A percentile compares a stretch with the other conserved stretches of the same genome.
Conservation (phyloP, 495 filamentous ascomycete species). For the Neurospora tetraspora region DNA sequence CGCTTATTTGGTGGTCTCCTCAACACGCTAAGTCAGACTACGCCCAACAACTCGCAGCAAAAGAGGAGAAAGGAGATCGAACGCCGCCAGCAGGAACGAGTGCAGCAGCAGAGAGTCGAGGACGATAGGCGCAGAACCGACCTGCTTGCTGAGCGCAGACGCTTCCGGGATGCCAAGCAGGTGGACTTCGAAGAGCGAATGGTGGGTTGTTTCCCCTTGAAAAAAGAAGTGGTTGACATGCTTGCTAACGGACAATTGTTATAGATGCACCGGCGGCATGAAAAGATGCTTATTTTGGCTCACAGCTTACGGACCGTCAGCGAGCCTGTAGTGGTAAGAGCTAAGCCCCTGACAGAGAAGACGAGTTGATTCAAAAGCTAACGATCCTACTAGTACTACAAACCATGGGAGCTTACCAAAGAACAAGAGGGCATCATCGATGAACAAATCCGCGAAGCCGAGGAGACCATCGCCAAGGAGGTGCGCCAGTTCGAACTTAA, state of each 20-base stretch:
- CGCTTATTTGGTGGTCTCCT: conserved; percentile 83
- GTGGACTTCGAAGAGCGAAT: conserved; percentile 66
- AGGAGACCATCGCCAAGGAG: conserved; percentile 38
- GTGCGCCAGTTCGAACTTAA: conserved; percentile 27
- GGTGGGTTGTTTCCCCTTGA: conserved; percentile 39
- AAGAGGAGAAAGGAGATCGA: conserved; percentile 83
- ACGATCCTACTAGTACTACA: conserved; percentile 59
- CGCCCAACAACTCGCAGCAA: conserved; percentile 47
- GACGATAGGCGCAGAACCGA: conserved; percentile 57
- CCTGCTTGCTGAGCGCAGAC: conserved; percentile 49
- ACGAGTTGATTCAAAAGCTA: conserved; percentile 11
- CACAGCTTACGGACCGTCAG: conserved; percentile 63
- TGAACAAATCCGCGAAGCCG: conserved; percentile 34
- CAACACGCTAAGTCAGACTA: conserved; percentile 76
- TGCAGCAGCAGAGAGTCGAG: conserved; percentile 56
- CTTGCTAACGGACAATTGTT: conserved; percentile 5
- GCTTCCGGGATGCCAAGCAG: conserved; percentile 56
- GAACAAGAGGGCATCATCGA: conserved; percentile 39
- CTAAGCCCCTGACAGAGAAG: background rate
- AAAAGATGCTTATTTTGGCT: conserved; percentile 60
- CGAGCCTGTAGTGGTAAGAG: conserved; percentile 66
- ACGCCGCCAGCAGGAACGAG: conserved; percentile 75
- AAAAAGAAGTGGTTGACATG: background rate
- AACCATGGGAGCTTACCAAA: conserved; percentile 67
- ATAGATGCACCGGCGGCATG: conserved; percentile 75